Evolutionary conservation across 225 moss, liverwort and hornwort genomes (phyloP), one percentile per base, ranked within the genome.

Genomic region (Bryoerythrophyllum caledonicum): DNA sequence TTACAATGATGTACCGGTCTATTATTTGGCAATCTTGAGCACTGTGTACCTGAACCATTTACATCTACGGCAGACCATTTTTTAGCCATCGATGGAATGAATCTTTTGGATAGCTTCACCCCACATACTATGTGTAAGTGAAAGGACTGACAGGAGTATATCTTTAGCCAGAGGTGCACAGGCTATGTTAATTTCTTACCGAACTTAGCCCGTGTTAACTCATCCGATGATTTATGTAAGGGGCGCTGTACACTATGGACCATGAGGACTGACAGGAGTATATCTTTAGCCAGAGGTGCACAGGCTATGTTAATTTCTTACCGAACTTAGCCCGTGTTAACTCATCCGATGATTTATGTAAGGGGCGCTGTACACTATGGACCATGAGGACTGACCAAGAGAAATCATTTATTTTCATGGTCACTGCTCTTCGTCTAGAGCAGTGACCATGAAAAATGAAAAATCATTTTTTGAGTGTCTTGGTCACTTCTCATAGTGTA

Each of bases 1-100:
- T 71, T 41, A 10, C 65, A 60, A 60, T 72, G 34, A 66, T 66
- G 2, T n/a, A 23, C 15, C 7, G 53, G 60, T 67, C 60, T 21
- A 76, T 76, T 67, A 72, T 67, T 67, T 24, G 2, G 2, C 7
- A 52, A 2, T 24, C 81, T 76, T 40, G 66, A 76, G 27, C 32
- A 32, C 32, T 68, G 46, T 0, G 60, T 30, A 27, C 48, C 20
- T 25, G 23, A 8, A 57, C 48, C 57, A 58, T 13, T 48, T 17
- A 63, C 44, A 23, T 27, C n/a, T 28, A 3, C 35, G 2, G 23
- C 55, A 70, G 56, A 56, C 55, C 37, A 16, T 8, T 57, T 19
- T 27, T 59, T 59, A 38, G 25, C 23, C 16, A 37, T 68, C 35
- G 68, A 8, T n/a, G 23, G 4, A 21, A 13, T 14, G 13, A 23